Base-by-base conservation (phyloP, 2,329 filamentous ascomycete genomes). In the Hypoxylon sp. region DNA sequence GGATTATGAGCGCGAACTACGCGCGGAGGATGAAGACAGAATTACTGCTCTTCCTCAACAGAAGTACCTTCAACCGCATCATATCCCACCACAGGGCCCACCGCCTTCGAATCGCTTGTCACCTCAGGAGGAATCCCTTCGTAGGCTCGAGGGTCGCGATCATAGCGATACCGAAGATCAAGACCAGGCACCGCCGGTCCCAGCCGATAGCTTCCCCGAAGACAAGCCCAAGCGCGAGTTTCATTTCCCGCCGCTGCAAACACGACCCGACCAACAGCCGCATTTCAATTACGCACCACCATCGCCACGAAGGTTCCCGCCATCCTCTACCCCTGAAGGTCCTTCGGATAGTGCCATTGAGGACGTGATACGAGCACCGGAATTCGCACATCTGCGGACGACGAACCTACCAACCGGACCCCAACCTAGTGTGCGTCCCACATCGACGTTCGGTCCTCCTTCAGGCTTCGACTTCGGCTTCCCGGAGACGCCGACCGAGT, bases 1-100 rank as follows among this genome's bases (percentile, higher is more conserved):
- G 0, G 91, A 93, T n/a, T 87, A 90, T 47, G 93, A 97, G 78
- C 89, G 89, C 58, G 91, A 95, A 77, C 86, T 97, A 3, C 89
- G 93, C 32, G 88, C 87, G 29, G 94, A 97, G 78, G 91, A 96
- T 72, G 91, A 97, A 80, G 94, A 97, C 76, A 89, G 88, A 59
- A 91, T 97, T 74, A 93, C 93, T 5, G 92, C 93, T 1, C 87
- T 97, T 6, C 94, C 94, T 1, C 89, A 88, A 62, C 86, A 86
- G 69, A 89, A 89, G 62, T 88, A 90, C 74, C 82, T 91, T 10
- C 88, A 89, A 70, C 85, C 86, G 19, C 86, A 87, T 72, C 78
- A 80, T 63, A 78, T 74, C 62, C 80, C 80, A 4, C 78, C 79
- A 1, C 79, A 80, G 21, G 77, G 75, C 1, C 75, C 76, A 5